Percentiles rank a stretch among this genome's conserved stretches.
phyloP scores from a whole-genome alignment of 148 eudicot genomes.

The Polygonum maritimum region DNA sequence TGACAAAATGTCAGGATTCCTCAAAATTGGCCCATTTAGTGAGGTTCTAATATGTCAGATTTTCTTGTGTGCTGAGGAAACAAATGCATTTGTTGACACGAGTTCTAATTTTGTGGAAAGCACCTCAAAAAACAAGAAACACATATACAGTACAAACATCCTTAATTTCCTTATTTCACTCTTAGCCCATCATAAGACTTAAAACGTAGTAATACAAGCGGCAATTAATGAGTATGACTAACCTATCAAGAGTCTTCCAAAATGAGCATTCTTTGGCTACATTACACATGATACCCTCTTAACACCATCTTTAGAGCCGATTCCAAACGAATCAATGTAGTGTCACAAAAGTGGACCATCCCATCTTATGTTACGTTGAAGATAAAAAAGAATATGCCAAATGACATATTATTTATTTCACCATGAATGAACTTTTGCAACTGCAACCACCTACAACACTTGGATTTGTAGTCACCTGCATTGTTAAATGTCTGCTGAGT shows the following conservation, averaged over 20 bases:
- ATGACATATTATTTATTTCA: slow-evolving; percentile 26
- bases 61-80: too few species aligned
- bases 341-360: background rate
- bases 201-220: background rate
- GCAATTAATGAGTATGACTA: slow-evolving; percentile 5
- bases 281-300: background rate
- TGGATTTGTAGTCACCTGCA: slow-evolving; percentile 85
- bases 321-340: background rate
- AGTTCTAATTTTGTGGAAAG: too few species aligned
- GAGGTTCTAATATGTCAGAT: too few species aligned
- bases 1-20: too few species aligned
- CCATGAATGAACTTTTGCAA: slow-evolving; percentile 91
- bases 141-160: background rate
- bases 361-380: background rate
- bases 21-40: too few species aligned
- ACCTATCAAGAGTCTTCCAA: background rate
- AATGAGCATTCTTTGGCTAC: background rate
- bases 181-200: background rate
- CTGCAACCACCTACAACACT: slow-evolving; percentile 95
- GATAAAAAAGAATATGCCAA: background rate
- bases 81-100: too few species aligned
- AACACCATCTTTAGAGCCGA: background rate
- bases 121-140: background rate
- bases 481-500: background rate
- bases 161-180: background rate